Evolutionary conservation across 1,284 basidiomycete genomes (phyloP).

Genomic region (Cryptococcus amylolentus): DNA sequence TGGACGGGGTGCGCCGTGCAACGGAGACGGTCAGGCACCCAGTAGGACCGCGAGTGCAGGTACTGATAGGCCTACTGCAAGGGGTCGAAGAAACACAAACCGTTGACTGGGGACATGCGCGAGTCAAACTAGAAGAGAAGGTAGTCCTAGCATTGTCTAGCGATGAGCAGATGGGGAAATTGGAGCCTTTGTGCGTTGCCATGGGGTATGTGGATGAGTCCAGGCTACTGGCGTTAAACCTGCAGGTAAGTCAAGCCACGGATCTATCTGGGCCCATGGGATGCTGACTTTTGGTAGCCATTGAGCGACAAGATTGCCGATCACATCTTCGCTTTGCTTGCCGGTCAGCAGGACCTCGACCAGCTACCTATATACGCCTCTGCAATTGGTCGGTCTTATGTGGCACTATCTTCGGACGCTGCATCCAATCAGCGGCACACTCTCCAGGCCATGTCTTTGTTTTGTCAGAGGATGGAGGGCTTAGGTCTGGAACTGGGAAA

Average conservation of each 20-base stretch:
- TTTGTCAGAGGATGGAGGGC: slow-evolving; percentile 8
- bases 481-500: not conserved
- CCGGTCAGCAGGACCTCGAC: not conserved
- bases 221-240: slow-evolving; percentile 20
- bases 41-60: not conserved
- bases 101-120: slow-evolving; percentile 27
- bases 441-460: not conserved
- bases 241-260: slow-evolving; percentile 20
- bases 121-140: slow-evolving; percentile 29
- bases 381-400: not conserved
- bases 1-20: not conserved
- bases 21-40: not conserved
- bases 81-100: slow-evolving; percentile 20
- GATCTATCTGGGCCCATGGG: not conserved
- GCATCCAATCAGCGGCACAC: not conserved
- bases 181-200: slow-evolving; percentile 13
- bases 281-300: not conserved
- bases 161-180: slow-evolving; percentile 6
- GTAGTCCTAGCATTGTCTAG: slow-evolving; percentile 18
- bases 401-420: not conserved
- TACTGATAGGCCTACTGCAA: slow-evolving; percentile 18
- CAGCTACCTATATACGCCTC: no score
- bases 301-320: not conserved
- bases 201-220: slow-evolving; percentile 14
- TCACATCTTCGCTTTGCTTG: not conserved